Base-by-base conservation (phyloP, 2,329 filamentous ascomycete species). In the Aureobasidium pullulans region DNA sequence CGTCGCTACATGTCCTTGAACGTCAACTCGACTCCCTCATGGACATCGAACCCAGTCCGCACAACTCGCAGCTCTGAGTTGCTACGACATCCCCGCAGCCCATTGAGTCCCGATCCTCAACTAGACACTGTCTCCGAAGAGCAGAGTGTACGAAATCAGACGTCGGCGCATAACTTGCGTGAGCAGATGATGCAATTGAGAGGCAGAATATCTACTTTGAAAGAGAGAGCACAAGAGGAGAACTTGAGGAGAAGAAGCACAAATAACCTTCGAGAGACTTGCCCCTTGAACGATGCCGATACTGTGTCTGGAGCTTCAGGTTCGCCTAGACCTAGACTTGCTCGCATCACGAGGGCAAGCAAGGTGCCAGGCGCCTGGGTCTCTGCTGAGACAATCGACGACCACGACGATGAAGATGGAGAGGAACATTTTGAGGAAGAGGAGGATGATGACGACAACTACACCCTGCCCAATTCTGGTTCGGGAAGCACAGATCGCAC, bases 111-210 rank as follows among this genome's bases (percentile, higher is more conserved):
- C 37, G 74, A 73, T 36, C 70, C 67, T 3, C 64, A 63, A 37
- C 64, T 79, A 28, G 76, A 75, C 56, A 73, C 76, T 1, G 64
- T 78, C 28, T 70, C 66, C 5, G 76, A 79, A 62, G 74, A 76
- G 16, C 36, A 36, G 4, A 54, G 29, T n/a, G 60, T 39, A 6
- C 49, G 36, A 8, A 28, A 32, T 11, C 37, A 34, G 23, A 32
- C 48, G 29, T 57, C 62, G 47, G 81, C 86, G 68, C 84, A 86
- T 8, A 83, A 84, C 67, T 77, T 96, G 44, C 89, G 90, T 62
- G 87, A 90, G 64, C 90, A 96, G 70, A 89, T 96, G 82, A 85
- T 88, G 59, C 90, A 88, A 57, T 78, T 96, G 48, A 92, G 91
- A 69, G 89, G 88, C 61, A 90, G 90, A 67, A 91, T 96, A 37